Conservation (phyloP, 2,329 filamentous ascomycete genomes). For the Cladorrhinum sp. region DNA sequence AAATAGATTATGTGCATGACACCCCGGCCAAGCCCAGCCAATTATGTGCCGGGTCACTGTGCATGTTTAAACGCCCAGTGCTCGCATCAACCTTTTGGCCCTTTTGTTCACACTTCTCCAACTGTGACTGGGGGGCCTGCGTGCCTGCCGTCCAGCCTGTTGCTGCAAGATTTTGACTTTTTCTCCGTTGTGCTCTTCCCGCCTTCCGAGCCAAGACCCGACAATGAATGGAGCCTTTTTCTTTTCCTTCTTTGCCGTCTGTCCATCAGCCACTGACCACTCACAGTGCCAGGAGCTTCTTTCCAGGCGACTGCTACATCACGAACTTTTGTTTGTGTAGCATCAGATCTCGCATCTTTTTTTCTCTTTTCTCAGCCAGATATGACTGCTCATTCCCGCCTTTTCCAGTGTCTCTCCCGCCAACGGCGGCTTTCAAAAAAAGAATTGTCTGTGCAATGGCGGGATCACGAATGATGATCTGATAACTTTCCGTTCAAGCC, state of each 20-base stretch:
- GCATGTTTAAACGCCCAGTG: constrained; percentile 6
- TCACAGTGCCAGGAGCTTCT: not conserved
- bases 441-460: no score
- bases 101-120: not conserved
- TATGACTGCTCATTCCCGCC: not conserved
- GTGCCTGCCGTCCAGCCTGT: no score
- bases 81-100: not conserved
- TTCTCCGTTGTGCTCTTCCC: not conserved
- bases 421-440: not conserved
- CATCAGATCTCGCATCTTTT: not conserved
- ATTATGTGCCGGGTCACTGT: not conserved
- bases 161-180: no score
- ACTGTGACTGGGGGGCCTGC: no score
- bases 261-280: not conserved
- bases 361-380: not conserved
- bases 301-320: not conserved
- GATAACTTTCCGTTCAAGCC: no score
- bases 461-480: no score
- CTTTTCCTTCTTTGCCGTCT: not conserved
- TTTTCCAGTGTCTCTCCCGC: not conserved
- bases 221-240: not conserved
- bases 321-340: not conserved
- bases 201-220: not conserved
- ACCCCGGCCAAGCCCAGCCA: constrained; percentile 1
- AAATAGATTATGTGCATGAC: constrained; percentile 27